A percentile compares a stretch with the other conserved stretches of the same genome.
These are phyloP conservation scores for Kwoniella sp. DNA, from an alignment of 768 basidiomycete genomes.

Conservation along the genomic window DNA sequence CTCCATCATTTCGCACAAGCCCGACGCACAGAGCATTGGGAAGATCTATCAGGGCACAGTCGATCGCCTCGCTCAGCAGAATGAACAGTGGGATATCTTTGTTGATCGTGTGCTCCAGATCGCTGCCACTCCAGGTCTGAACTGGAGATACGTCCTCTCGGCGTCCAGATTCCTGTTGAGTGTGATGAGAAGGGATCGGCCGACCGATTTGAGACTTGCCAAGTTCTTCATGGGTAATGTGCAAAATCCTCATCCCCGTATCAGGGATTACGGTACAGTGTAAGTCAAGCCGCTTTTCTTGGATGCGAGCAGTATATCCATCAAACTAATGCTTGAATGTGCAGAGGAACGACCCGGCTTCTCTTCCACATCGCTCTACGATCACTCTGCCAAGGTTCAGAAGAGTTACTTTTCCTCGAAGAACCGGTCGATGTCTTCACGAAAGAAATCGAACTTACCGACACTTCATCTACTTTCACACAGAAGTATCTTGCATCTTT, in stretches of 20 bases:
- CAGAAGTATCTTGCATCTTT: slow-evolving; percentile 64
- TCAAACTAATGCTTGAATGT: not conserved
- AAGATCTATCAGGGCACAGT: slow-evolving; percentile 21
- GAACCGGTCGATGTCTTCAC: slow-evolving; percentile 71
- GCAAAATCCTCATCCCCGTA: slow-evolving; percentile 49
- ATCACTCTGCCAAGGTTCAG: slow-evolving; percentile 66
- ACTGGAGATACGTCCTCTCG: slow-evolving; percentile 44
- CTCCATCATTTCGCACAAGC: slow-evolving; percentile 16
- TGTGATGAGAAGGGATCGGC: slow-evolving; percentile 42
- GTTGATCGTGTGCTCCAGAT: slow-evolving; percentile 38
- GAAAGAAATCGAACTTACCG: slow-evolving; percentile 59
- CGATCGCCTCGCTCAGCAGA: slow-evolving; percentile 23
- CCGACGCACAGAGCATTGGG: slow-evolving; percentile 23
- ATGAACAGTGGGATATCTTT: slow-evolving; percentile 37
- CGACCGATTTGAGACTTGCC: slow-evolving; percentile 42
- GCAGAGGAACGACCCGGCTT: slow-evolving; percentile 69
- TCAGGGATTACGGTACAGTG: slow-evolving; percentile 46
- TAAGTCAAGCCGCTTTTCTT: slow-evolving; percentile 19
- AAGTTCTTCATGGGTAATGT: slow-evolving; percentile 45
- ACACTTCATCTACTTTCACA: slow-evolving; percentile 64
- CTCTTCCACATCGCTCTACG: slow-evolving; percentile 73
- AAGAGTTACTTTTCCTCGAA: slow-evolving; percentile 68
- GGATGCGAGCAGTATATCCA: not conserved
- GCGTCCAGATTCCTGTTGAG: slow-evolving; percentile 37
- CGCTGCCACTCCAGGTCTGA: slow-evolving; percentile 32